phyloP scores from a whole-genome alignment of 495 filamentous ascomycete genomes.

The Hypoxylon rickii region DNA sequence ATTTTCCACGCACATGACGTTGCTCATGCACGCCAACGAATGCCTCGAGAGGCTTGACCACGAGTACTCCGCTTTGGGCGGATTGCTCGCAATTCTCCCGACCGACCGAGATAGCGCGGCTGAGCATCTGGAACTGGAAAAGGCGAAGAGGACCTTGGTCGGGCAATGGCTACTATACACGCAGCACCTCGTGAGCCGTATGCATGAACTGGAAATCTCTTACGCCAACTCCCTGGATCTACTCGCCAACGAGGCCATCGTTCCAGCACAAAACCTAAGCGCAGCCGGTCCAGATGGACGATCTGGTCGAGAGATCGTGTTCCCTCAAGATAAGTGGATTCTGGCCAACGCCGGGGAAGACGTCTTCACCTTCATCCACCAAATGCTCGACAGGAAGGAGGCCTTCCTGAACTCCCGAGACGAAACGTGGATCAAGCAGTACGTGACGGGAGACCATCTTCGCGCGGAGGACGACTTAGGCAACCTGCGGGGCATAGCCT shows the following conservation, averaged over 20 bases:
- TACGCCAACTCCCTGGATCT: slow-evolving; percentile 54
- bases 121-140: slow-evolving; percentile 33
- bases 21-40: slow-evolving; percentile 58
- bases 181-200: slow-evolving; percentile 51
- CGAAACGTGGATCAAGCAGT: slow-evolving; percentile 19
- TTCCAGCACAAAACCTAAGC: slow-evolving; percentile 48
- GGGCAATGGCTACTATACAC: slow-evolving; percentile 56
- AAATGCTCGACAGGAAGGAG: slow-evolving; percentile 52
- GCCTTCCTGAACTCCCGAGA: slow-evolving; percentile 36
- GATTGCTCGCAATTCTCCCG: slow-evolving; percentile 54
- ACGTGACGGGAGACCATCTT: slow-evolving; percentile 39
- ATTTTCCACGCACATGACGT: slow-evolving; percentile 51
- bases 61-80: slow-evolving; percentile 55
- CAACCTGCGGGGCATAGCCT: slow-evolving; percentile 47
- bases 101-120: slow-evolving; percentile 36
- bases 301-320: slow-evolving; percentile 46
- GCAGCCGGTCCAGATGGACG: slow-evolving; percentile 43
- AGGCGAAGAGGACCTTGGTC: slow-evolving; percentile 48
- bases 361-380: slow-evolving; percentile 47
- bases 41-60: slow-evolving; percentile 60
- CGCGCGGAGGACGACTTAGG: slow-evolving; percentile 1
- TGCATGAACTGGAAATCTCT: slow-evolving; percentile 55
- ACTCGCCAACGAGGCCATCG: slow-evolving; percentile 51
- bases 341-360: slow-evolving; percentile 57
- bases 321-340: slow-evolving; percentile 58